These are phyloP conservation scores for Psilocybe tampanensis DNA, from an alignment of 768 basidiomycete species.

Conservation along the genomic window DNA sequence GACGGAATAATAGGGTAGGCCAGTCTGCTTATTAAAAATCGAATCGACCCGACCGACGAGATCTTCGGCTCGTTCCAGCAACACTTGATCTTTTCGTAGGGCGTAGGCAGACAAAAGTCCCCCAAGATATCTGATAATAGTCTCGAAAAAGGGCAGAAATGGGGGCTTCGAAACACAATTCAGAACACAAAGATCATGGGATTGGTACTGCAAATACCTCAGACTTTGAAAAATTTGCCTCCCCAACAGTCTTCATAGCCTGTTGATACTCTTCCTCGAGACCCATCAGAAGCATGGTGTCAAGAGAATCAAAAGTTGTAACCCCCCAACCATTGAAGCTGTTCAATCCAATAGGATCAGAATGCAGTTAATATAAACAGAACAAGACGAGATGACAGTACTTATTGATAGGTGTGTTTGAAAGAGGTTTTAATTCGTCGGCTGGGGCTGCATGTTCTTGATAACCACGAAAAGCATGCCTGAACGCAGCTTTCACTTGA, in stretches of 20 bases:
- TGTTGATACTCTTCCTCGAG: conserved; percentile 69
- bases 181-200: too few relatives aligned
- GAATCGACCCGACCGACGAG: conserved; percentile 74
- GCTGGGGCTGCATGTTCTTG: conserved; percentile 59
- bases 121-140: conserved; percentile 88
- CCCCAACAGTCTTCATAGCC: conserved; percentile 55
- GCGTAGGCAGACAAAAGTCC: conserved; percentile 86
- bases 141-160: conserved; percentile 71
- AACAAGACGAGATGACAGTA: conserved; percentile 35
- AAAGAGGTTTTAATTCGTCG: conserved; percentile 64
- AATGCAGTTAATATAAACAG: neutral
- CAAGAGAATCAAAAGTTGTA: conserved; percentile 79
- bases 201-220: conserved; percentile 29
- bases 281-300: conserved; percentile 85
- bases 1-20: conserved; percentile 72
- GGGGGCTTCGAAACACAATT: conserved; percentile 21
- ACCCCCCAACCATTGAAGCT: conserved; percentile 86
- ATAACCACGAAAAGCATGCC: conserved; percentile 71
- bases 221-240: conserved; percentile 50
- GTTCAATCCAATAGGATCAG: neutral
- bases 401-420: conserved; percentile 51
- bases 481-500: conserved; percentile 62
- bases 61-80: conserved; percentile 75
- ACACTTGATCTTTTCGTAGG: conserved; percentile 60
- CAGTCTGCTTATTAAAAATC: conserved; percentile 68